Evolutionary conservation across 2,329 filamentous ascomycete species (phyloP).

Genomic region (Colletotrichum siamense): DNA sequence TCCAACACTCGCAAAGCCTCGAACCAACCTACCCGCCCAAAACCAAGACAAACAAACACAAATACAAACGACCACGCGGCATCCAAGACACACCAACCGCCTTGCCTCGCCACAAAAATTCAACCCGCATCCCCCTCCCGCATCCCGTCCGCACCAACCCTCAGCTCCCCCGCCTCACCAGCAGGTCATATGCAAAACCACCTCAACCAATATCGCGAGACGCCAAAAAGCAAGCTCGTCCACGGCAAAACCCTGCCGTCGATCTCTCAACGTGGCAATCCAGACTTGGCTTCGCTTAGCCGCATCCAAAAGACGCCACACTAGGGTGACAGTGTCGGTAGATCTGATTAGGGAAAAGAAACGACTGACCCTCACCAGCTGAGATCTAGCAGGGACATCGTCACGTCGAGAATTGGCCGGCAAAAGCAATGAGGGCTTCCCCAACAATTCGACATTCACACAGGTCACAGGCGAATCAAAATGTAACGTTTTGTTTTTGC

Average conservation of each 20-base stretch:
- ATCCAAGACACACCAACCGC: neutral
- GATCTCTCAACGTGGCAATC: neutral
- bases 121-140: neutral
- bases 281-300: neutral
- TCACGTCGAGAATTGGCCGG: neutral
- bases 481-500: neutral
- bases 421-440: neutral
- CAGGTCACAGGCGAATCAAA: neutral
- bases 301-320: neutral
- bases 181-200: neutral
- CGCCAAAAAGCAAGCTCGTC: neutral
- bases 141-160: neutral
- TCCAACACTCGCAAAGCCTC: neutral
- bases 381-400: neutral
- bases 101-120: neutral
- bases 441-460: neutral
- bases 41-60: neutral
- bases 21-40: neutral
- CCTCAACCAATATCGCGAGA: neutral
- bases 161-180: neutral
- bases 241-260: neutral
- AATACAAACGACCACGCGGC: neutral
- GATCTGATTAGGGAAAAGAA: neutral
- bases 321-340: neutral
- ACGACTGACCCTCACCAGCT: neutral